A percentile compares a stretch with the other conserved stretches of the same genome.
phyloP scores from a whole-genome alignment of 176 grass and related monocot species.

The Hordeum marinum region DNA sequence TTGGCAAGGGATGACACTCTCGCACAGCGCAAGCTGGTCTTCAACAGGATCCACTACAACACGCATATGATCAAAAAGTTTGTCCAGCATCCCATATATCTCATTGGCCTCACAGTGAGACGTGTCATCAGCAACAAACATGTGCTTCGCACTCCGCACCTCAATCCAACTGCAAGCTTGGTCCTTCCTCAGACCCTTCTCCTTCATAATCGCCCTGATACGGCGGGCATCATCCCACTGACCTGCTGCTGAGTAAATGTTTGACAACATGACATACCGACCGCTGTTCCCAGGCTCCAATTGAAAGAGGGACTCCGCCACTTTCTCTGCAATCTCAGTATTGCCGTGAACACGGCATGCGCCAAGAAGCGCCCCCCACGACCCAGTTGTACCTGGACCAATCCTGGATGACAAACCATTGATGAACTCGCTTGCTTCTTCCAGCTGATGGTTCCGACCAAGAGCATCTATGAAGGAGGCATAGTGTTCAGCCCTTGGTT shows the following conservation, averaged over 20 bases:
- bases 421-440: slow-evolving; percentile 59
- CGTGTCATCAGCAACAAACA: slow-evolving; percentile 45
- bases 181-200: slow-evolving; percentile 61
- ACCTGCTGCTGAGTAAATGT: slow-evolving; percentile 66
- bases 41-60: slow-evolving; percentile 15
- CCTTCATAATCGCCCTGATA: slow-evolving; percentile 56
- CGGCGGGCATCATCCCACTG: slow-evolving; percentile 54
- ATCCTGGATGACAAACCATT: slow-evolving; percentile 37
- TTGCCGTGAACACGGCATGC: slow-evolving; percentile 71
- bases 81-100: slow-evolving; percentile 46
- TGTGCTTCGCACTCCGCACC: slow-evolving; percentile 54
- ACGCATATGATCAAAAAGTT: slow-evolving; percentile 38
- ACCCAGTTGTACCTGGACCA: slow-evolving; percentile 35
- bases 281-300: slow-evolving; percentile 67
- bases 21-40: slow-evolving; percentile 16
- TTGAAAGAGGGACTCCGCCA: slow-evolving; percentile 42
- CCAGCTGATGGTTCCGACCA: slow-evolving; percentile 46
- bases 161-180: slow-evolving; percentile 78
- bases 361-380: slow-evolving; percentile 62
- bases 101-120: slow-evolving; percentile 37
- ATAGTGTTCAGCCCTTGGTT: slow-evolving; percentile 61
- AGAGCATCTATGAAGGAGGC: slow-evolving; percentile 58
- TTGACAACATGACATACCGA: slow-evolving; percentile 68
- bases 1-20: not conserved
- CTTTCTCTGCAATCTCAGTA: slow-evolving; percentile 54